phyloP scores from a whole-genome alignment of 1,284 basidiomycete genomes.

The Malassezia yamatoensis region DNA sequence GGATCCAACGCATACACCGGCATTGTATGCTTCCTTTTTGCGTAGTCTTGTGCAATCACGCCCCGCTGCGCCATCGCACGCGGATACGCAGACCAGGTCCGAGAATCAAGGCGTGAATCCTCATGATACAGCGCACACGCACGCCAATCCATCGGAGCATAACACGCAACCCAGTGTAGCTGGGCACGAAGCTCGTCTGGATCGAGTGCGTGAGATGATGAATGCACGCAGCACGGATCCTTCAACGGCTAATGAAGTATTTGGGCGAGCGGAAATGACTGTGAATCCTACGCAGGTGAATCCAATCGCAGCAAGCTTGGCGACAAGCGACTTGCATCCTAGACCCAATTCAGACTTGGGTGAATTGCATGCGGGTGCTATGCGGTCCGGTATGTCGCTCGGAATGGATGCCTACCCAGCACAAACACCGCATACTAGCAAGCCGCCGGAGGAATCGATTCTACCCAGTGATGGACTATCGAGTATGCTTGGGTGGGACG shows the following conservation, averaged over 20 bases:
- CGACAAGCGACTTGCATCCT: constrained; percentile 3
- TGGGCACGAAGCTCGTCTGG: neutral
- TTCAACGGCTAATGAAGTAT: neutral
- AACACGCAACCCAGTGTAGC: neutral
- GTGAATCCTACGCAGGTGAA: constrained; percentile 17
- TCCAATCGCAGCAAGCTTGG: constrained; percentile 9
- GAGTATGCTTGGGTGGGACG: constrained; percentile 14
- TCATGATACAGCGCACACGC: neutral
- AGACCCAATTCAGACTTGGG: neutral
- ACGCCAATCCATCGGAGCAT: neutral
- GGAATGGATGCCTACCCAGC: neutral
- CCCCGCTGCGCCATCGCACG: constrained; percentile 17
- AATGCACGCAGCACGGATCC: neutral
- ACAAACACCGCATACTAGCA: neutral
- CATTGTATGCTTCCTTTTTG: constrained; percentile 39
- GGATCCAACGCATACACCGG: constrained; percentile 40
- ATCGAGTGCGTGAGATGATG: neutral
- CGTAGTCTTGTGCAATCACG: constrained; percentile 34
- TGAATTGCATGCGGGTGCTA: constrained; percentile 3
- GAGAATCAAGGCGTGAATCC: neutral
- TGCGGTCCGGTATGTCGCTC: neutral
- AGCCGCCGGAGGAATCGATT: neutral
- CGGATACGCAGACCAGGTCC: neutral
- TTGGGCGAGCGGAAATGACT: constrained; percentile 10
- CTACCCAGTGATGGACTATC: neutral